These are phyloP conservation scores for Prunella vulgaris DNA, from an alignment of 257 asterid species.

Conservation along the genomic window DNA sequence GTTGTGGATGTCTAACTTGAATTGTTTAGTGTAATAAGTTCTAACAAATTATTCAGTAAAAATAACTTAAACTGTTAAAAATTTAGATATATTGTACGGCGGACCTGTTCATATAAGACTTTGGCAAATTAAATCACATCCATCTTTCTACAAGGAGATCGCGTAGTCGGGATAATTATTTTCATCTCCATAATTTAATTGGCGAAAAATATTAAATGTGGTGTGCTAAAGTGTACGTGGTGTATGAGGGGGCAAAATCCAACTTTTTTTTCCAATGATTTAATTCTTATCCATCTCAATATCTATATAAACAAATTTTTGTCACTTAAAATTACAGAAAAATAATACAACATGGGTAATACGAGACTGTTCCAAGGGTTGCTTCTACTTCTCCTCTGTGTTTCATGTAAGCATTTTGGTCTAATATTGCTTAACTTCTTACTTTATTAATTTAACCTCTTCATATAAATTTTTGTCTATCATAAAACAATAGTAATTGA, in stretches of 20 bases:
- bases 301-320: neutral
- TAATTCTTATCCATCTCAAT: neutral
- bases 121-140: neutral
- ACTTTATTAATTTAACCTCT: too few relatives aligned
- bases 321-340: neutral
- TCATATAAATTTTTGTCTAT: too few relatives aligned
- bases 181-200: neutral
- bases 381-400: conserved; percentile 20
- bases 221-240: neutral
- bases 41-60: too few relatives aligned
- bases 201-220: neutral
- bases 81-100: too few relatives aligned
- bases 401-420: conserved; percentile 20
- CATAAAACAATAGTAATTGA: too few relatives aligned
- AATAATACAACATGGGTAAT: conserved; percentile 15
- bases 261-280: too few relatives aligned
- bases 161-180: neutral
- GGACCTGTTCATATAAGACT: too few relatives aligned
- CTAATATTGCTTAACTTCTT: too few relatives aligned
- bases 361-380: neutral
- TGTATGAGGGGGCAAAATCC: neutral
- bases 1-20: too few relatives aligned
- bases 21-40: too few relatives aligned
- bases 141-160: neutral
- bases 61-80: too few relatives aligned